Percentiles rank a stretch among this genome's conserved stretches.
These are phyloP conservation scores for Dictyostelium brefeldianum DNA, from an alignment of 78 protist species.

Conservation along the genomic window DNA sequence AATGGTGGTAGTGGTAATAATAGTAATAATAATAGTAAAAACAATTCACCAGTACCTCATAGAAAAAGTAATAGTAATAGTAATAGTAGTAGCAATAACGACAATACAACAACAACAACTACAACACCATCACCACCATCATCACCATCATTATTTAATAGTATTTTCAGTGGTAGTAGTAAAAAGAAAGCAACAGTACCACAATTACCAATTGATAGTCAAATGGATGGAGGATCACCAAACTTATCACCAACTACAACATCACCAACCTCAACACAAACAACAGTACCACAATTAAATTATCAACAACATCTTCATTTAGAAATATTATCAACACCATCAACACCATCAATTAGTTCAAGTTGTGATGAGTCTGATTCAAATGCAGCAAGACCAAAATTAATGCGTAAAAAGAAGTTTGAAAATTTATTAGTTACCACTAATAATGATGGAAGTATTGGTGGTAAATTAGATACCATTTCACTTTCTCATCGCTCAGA, in stretches of 20 bases:
- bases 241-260: neutral
- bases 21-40: neutral
- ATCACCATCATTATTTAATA: conserved; percentile 1
- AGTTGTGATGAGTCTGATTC: neutral
- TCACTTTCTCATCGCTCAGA: neutral
- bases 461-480: too few relatives aligned
- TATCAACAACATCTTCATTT: neutral
- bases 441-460: neutral
- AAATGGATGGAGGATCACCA: too few relatives aligned
- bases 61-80: neutral
- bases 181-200: neutral
- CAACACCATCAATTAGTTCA: conserved; percentile 8
- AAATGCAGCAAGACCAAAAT: neutral
- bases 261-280: neutral
- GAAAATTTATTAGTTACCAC: neutral
- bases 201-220: neutral
- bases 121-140: neutral
- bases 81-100: neutral
- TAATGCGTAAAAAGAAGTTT: neutral
- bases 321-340: neutral
- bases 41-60: neutral
- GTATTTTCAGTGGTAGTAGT: neutral
- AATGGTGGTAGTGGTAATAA: neutral
- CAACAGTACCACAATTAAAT: neutral
- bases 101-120: too few relatives aligned